These are phyloP conservation scores for Aureobasidium namibiae DNA, from an alignment of 2,329 filamentous ascomycete species.

Conservation along the genomic window DNA sequence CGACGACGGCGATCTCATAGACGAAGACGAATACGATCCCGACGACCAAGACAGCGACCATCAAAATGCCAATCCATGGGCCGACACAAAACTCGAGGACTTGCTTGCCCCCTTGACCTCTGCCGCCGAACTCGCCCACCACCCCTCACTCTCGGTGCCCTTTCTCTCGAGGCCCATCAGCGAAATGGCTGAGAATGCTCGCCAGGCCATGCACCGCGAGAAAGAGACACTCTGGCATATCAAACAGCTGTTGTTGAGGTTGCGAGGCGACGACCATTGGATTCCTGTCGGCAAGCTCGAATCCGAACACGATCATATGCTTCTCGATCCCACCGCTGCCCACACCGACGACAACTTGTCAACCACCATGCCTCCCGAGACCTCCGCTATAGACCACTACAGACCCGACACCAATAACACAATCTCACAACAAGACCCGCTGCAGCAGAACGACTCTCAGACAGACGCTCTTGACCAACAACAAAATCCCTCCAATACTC, in stretches of 20 bases:
- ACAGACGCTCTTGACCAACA: neutral
- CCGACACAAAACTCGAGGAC: conserved; percentile 62
- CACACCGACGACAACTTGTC: neutral
- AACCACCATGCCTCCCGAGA: neutral
- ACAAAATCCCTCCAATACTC: neutral
- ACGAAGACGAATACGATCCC: conserved; percentile 17
- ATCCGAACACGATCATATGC: conserved; percentile 39
- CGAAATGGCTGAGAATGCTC: conserved; percentile 61
- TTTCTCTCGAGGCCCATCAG: conserved; percentile 67
- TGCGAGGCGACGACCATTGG: conserved; percentile 67
- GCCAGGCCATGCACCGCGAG: conserved; percentile 66
- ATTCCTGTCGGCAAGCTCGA: conserved; percentile 48
- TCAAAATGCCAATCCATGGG: conserved; percentile 64
- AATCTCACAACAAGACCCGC: neutral
- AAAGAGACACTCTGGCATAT: conserved; percentile 64
- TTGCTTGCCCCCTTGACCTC: conserved; percentile 68
- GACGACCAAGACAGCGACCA: conserved; percentile 51
- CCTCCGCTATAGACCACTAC: neutral
- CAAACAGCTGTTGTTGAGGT: conserved; percentile 62
- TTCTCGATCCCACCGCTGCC: conserved; percentile 17
- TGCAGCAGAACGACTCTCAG: conserved; percentile 8
- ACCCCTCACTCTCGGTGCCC: conserved; percentile 65
- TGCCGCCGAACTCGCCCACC: conserved; percentile 63
- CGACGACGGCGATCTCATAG: conserved; percentile 55
- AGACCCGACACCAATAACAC: conserved; percentile 6